Evolutionary conservation across 768 basidiomycete species (phyloP), one percentile per base, ranked within the genome.

Genomic region (Exsudoporus frostii): DNA sequence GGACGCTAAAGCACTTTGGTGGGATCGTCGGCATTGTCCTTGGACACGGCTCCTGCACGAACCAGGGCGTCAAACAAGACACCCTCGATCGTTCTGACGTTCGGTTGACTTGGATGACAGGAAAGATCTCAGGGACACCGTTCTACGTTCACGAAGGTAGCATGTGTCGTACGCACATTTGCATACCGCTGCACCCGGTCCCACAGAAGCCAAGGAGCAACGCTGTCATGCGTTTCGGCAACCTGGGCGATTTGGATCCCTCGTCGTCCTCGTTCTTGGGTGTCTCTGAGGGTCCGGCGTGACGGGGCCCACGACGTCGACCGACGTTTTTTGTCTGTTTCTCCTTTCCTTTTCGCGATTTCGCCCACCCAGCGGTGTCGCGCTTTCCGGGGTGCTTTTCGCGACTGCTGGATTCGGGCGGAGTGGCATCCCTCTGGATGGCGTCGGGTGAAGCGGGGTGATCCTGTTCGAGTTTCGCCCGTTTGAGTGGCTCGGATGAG

Each of bases 181-280:
- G 96, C 91, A 97, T 98, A 22, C 96, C 96, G 62, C 81, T 87
- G 68, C 86, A 97, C 1, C 90, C 92, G 0, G 90, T 85, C 7
- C 96, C 96, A 71, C 91, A 92, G 62, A 93, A 98, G 3, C 95
- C 94, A 25, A 98, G 75, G 47, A 97, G 72, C 43, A 98, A 68
- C 0, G 91, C 94, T 37, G 86, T 86, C 73, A 86, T 86, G 62
- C 86, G 80, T 72, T 97, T 97, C 14, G 94, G 92, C 24, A 87
- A 72, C 32, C 89, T 79, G 22, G 76, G 77, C 3, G 74, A 74
- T 64, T 83, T 84, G 10, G 55, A 48, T 0, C 53, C 54, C 24
- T 43, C 53, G 44, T 44, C 64, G 5, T 54, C 54, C 5, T 51
- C 59, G 33, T 46, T 66, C 20, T 42, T 61, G 58, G 42, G 56